These are phyloP conservation scores for Monosporascus ibericus DNA, from an alignment of 2,329 filamentous ascomycete species.

Conservation along the genomic window DNA sequence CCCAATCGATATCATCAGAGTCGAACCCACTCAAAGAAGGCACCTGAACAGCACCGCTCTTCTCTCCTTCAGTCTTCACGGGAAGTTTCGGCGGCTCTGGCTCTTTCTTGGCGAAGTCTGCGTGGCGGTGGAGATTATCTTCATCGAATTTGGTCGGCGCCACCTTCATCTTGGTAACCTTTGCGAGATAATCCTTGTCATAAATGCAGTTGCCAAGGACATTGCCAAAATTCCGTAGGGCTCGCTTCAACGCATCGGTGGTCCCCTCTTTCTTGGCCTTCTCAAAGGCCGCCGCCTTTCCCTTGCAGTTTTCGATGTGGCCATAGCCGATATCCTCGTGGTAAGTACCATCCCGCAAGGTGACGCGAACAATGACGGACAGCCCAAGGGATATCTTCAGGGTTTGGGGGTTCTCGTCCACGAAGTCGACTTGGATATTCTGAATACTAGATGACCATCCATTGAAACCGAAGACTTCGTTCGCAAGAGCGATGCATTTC, in stretches of 20 bases:
- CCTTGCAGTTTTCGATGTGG: conserved; percentile 91
- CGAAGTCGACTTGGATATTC: conserved; percentile 91
- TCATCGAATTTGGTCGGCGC: conserved; percentile 72
- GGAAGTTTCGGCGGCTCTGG: conserved; percentile 19
- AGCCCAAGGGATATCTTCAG: conserved; percentile 78
- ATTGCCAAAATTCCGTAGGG: conserved; percentile 88
- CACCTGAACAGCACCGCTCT: conserved; percentile 13
- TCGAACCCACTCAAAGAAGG: conserved; percentile 40
- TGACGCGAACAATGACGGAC: conserved; percentile 86
- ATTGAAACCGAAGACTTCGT: conserved; percentile 29
- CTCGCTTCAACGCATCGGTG: conserved; percentile 86
- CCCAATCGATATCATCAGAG: conserved; percentile 27
- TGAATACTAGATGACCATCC: conserved; percentile 90
- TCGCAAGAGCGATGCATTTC: conserved; percentile 73
- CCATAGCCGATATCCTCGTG: conserved; percentile 98
- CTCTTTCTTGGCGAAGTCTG: conserved; percentile 64
- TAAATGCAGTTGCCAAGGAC: conserved; percentile 98
- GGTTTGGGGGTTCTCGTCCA: conserved; percentile 76
- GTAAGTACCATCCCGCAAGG: conserved; percentile 86
- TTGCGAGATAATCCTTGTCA: conserved; percentile 87
- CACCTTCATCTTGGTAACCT: conserved; percentile 85
- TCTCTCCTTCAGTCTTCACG: conserved; percentile 24
- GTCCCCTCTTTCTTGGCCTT: conserved; percentile 98
- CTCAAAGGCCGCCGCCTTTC: conserved; percentile 92
- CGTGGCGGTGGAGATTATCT: conserved; percentile 73